Percentiles rank a stretch among this genome's conserved stretches.
Conservation (phyloP, 768 basidiomycete species). For the Boletus tomentosulus region DNA sequence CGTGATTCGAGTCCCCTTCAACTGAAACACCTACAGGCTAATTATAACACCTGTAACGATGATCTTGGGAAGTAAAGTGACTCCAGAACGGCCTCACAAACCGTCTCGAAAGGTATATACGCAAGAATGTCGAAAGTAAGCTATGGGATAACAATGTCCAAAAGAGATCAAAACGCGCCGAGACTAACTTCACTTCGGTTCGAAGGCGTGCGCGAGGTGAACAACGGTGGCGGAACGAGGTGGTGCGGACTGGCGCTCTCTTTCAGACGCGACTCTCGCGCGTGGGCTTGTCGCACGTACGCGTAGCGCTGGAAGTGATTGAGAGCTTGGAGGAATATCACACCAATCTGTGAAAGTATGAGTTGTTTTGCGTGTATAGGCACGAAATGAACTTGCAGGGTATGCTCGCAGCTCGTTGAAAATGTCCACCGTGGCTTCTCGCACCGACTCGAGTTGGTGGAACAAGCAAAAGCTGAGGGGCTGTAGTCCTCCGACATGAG, state of each 20-base stretch:
- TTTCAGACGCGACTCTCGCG: constrained; percentile 44
- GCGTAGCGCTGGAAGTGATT: constrained; percentile 91
- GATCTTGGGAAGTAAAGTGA: background rate
- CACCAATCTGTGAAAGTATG: constrained; percentile 56
- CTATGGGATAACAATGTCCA: constrained; percentile 11
- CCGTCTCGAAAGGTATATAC: constrained; percentile 13
- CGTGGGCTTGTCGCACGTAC: constrained; percentile 78
- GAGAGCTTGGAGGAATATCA: constrained; percentile 68
- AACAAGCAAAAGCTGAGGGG: constrained; percentile 88
- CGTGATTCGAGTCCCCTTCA: too few species aligned
- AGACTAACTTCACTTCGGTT: constrained; percentile 45
- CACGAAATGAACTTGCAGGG: constrained; percentile 49
- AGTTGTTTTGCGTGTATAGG: background rate
- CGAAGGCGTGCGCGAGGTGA: constrained; percentile 38
- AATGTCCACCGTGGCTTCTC: constrained; percentile 78
- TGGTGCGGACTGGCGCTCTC: constrained; percentile 26
- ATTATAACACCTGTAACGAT: constrained; percentile 3
- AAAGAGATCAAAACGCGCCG: constrained; percentile 27
- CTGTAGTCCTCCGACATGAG: constrained; percentile 76
- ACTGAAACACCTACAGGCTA: too few species aligned
- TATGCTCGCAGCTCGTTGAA: constrained; percentile 75
- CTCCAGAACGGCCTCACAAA: background rate
- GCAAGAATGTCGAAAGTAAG: constrained; percentile 31
- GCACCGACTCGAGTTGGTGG: constrained; percentile 74
- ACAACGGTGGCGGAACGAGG: constrained; percentile 31